Evolutionary conservation across 2,329 filamentous ascomycete genomes (phyloP).

Genomic region (Sclerotinia trifoliorum): DNA sequence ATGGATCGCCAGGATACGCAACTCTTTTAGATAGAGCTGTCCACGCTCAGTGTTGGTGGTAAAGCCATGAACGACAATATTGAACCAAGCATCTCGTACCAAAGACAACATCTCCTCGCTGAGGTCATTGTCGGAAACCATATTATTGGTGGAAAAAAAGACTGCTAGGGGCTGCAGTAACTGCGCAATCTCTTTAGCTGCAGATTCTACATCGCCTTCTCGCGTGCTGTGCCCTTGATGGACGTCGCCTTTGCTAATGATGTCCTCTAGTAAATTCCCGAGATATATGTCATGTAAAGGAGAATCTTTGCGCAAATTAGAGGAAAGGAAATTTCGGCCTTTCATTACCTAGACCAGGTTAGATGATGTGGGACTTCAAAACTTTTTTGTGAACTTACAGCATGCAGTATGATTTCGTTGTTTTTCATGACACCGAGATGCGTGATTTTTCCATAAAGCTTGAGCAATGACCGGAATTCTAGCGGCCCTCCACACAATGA

Average conservation of each 20-base stretch:
- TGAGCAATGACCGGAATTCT: slow-evolving; percentile 83
- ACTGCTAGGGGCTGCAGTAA: slow-evolving; percentile 84
- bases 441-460: slow-evolving; percentile 74
- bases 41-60: slow-evolving; percentile 70
- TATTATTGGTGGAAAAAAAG: slow-evolving; percentile 68
- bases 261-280: slow-evolving; percentile 76
- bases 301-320: slow-evolving; percentile 64
- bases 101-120: slow-evolving; percentile 71
- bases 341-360: slow-evolving; percentile 58
- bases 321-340: slow-evolving; percentile 77
- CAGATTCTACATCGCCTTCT: slow-evolving; percentile 76
- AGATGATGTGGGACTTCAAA: slow-evolving; percentile 14
- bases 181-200: slow-evolving; percentile 82
- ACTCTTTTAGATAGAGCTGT: slow-evolving; percentile 69
- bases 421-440: slow-evolving; percentile 71
- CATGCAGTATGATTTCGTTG: slow-evolving; percentile 65
- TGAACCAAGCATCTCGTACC: slow-evolving; percentile 95
- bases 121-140: slow-evolving; percentile 46
- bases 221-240: slow-evolving; percentile 71
- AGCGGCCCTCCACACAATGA: slow-evolving; percentile 73
- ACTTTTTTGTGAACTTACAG: slow-evolving; percentile 52
- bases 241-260: slow-evolving; percentile 87
- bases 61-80: slow-evolving; percentile 92
- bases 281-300: slow-evolving; percentile 81
- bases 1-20: slow-evolving; percentile 81